Base-by-base conservation (phyloP, 345 rosid genomes). In the Eucalyptus guilfoylei region DNA sequence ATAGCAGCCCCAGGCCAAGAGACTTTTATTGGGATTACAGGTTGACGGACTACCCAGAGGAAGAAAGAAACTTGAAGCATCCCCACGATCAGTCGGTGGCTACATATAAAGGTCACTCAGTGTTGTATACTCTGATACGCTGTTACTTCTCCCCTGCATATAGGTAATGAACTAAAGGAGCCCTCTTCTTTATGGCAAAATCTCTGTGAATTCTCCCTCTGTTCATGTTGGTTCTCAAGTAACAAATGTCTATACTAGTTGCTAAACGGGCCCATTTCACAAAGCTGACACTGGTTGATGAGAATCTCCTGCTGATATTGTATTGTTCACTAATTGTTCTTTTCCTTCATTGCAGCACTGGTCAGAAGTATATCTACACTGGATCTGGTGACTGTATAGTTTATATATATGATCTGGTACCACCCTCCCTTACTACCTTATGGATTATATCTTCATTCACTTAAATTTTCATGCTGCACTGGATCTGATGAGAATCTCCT, bases 121-220 rank as follows among this genome's bases (percentile, higher is more conserved):
- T 95, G 89, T 88, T 95, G 91, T 89, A 89, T 48, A 94, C 97
- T 87, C 88, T 94, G 88, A 94, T 95, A 60, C 95, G 95, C 60
- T 95, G 97, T 89, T 93, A 94, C 93, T 95, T 94, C 94, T 94
- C 97, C 72, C 97, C 97, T 19, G 91, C 87, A 85, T 91, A 93
- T 88, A 94, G 96, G 97, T 95, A 93, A 88, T 54, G 26, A 28
- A 37, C 45, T 26, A 19, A 15, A 42, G 32, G 47, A 67, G 23
- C 67, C 23, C 60, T 47, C 42, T 88, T 49, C 24, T 45, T 32
- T 80, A 9, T 76, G 49, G 86, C 3, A 40, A 30, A 86, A 86
- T 87, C 47, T 87, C 42, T 49, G 40, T 50, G 45, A 24, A 15
- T 26, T 19, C 28, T 50, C 69, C 45, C 10, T 86, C 28, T 86